Percentiles rank a stretch among this genome's conserved stretches.
phyloP scores from a whole-genome alignment of 2,329 filamentous ascomycete species.

The Colletotrichum brevisporum region DNA sequence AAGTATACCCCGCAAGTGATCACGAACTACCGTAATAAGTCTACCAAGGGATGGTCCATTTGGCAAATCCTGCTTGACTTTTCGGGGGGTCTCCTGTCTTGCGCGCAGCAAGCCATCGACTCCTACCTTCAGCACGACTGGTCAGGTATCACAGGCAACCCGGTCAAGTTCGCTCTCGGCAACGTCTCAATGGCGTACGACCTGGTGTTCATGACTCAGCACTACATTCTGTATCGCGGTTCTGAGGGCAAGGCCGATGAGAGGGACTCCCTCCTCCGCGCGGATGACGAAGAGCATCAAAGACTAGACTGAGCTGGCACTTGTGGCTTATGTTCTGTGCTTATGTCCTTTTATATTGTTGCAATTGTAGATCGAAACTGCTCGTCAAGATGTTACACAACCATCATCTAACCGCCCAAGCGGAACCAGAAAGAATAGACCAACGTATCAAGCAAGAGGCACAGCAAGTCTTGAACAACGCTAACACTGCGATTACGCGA shows the following conservation, averaged over 20 bases:
- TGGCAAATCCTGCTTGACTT: conserved; percentile 87
- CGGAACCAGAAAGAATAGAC: too few relatives aligned
- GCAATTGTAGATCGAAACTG: too few relatives aligned
- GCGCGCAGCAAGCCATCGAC: conserved; percentile 87
- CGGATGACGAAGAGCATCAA: conserved; percentile 40
- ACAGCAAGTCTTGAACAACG: too few relatives aligned
- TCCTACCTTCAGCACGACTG: conserved; percentile 88
- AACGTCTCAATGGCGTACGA: conserved; percentile 92
- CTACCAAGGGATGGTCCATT: conserved; percentile 91
- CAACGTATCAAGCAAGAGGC: too few relatives aligned
- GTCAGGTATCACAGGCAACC: conserved; percentile 92
- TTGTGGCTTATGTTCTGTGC: not conserved
- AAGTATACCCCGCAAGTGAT: conserved; percentile 94
- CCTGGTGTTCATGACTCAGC: conserved; percentile 86
- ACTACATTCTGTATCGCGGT: conserved; percentile 81
- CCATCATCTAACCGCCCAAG: too few relatives aligned
- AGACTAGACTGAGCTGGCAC: conserved; percentile 38
- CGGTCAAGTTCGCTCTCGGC: conserved; percentile 88
- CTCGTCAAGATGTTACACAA: too few relatives aligned
- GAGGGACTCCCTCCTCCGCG: conserved; percentile 37
- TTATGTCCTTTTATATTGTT: not conserved
- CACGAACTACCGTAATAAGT: conserved; percentile 86
- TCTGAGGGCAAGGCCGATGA: conserved; percentile 41
- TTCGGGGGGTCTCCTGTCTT: conserved; percentile 83
- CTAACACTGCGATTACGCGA: conserved; percentile 1